Evolutionary conservation across 2,329 filamentous ascomycete species (phyloP).

Genomic region (Fusarium redolens): DNA sequence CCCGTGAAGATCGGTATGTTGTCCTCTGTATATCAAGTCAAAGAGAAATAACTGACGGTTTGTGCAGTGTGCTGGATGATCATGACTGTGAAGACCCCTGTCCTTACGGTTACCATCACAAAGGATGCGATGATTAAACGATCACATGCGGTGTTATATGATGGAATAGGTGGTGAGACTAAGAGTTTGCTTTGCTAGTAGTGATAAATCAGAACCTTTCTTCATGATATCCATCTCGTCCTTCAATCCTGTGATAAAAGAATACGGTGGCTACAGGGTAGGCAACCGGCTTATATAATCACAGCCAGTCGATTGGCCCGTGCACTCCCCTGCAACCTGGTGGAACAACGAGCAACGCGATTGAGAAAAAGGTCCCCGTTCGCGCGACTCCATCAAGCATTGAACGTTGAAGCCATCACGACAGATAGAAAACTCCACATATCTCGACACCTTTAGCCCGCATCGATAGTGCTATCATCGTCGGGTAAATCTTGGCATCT

Average conservation of each 20-base stretch:
- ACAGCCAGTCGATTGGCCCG: not conserved
- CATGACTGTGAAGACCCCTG: not conserved
- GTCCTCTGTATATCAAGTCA: not conserved
- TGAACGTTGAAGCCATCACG: conserved; percentile 38
- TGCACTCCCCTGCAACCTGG: conserved; percentile 36
- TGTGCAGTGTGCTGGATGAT: not conserved
- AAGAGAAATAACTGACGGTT: not conserved
- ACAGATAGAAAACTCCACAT: conserved; percentile 27
- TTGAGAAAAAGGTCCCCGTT: conserved; percentile 47
- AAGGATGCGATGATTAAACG: not conserved
- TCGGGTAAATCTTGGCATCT: conserved; percentile 8
- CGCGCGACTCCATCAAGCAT: conserved; percentile 46
- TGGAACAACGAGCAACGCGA: conserved; percentile 45
- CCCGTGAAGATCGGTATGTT: not conserved
- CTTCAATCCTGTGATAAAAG: not conserved
- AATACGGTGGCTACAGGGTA: conserved; percentile 29
- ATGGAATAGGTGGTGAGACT: not conserved
- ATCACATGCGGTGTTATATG: no score
- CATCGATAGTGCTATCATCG: not conserved
- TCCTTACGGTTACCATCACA: not conserved
- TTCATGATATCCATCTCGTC: not conserved
- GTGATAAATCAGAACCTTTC: not conserved
- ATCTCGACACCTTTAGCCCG: not conserved
- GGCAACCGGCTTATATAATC: conserved; percentile 33
- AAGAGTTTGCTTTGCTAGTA: not conserved